Evolutionary conservation across 129 eudicot genomes (phyloP).

Genomic region (Centella asiatica): DNA sequence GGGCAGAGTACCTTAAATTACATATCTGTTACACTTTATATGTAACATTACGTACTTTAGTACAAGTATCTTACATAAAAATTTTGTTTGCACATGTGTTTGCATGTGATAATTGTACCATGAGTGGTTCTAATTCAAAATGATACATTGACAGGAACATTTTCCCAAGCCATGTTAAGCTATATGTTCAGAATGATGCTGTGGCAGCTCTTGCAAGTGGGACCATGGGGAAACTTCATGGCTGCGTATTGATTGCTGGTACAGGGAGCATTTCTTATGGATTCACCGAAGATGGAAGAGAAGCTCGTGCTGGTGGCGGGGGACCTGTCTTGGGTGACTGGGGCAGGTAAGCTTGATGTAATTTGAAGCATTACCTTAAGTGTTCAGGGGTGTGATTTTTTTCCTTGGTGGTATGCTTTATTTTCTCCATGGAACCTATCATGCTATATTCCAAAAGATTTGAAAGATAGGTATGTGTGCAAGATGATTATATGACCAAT

Average conservation of each 20-base stretch:
- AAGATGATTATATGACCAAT: no score
- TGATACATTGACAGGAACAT: conserved; percentile 35
- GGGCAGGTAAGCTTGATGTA: conserved; percentile 57
- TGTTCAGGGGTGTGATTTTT: neutral
- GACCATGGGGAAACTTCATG: conserved; percentile 93
- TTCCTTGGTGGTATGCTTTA: neutral
- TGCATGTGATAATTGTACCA: neutral
- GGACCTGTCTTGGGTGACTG: conserved; percentile 96
- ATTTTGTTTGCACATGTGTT: no score
- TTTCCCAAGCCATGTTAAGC: conserved; percentile 53
- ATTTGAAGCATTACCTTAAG: neutral
- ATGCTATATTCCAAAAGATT: no score
- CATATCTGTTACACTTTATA: neutral
- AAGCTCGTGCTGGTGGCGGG: conserved; percentile 92
- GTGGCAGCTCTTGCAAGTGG: conserved; percentile 94
- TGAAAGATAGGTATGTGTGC: neutral
- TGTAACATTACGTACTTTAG: neutral
- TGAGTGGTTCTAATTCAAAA: neutral
- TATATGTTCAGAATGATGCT: conserved; percentile 76
- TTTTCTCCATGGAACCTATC: neutral
- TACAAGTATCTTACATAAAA: neutral
- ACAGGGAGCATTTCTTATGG: conserved; percentile 94
- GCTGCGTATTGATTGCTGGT: conserved; percentile 86
- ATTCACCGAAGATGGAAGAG: conserved; percentile 66
- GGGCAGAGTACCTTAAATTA: neutral